Percentiles rank a stretch among this genome's conserved stretches.
Evolutionary conservation across 306 rosid genomes (phyloP).

Genomic region (Prosopis cineraria): DNA sequence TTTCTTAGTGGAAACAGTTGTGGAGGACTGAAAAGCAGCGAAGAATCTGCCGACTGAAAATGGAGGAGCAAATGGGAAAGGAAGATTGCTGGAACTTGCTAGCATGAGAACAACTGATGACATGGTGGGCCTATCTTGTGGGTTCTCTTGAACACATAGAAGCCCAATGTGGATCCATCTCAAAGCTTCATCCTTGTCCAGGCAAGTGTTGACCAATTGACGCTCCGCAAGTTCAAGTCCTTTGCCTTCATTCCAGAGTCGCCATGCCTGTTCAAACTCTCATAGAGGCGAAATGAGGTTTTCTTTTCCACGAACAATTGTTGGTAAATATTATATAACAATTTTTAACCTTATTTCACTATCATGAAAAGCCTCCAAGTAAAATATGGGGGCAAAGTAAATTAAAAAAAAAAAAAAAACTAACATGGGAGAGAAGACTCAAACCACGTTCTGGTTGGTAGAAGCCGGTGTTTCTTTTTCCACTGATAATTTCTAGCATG

Average conservation of each 20-base stretch:
- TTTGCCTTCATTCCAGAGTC: conserved; percentile 37
- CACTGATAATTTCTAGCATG: conserved; percentile 49
- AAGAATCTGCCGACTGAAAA: conserved; percentile 24
- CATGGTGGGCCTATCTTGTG: conserved; percentile 37
- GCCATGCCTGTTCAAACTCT: conserved; percentile 31
- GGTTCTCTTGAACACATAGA: conserved; percentile 44
- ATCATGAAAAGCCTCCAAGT: not conserved
- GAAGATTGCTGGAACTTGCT: conserved; percentile 27
- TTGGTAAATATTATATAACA: not conserved
- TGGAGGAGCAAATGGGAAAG: conserved; percentile 34
- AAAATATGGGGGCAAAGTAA: not conserved
- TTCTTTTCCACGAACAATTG: not conserved
- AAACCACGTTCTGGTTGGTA: conserved; percentile 1
- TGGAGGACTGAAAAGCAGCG: not conserved
- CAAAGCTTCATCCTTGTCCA: conserved; percentile 16
- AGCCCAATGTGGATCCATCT: conserved; percentile 49
- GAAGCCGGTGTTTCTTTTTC: conserved; percentile 44
- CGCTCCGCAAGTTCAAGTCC: conserved; percentile 32
- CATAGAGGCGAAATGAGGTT: not conserved
- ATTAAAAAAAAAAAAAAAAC: not conserved
- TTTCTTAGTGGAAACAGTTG: not conserved
- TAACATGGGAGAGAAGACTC: conserved; percentile 24
- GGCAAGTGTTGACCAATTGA: conserved; percentile 10
- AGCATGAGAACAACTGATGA: conserved; percentile 39
- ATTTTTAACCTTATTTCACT: not conserved